Evolutionary conservation across 2,329 filamentous ascomycete species (phyloP), one percentile per base, ranked within the genome.

Genomic region (Colletotrichum eremochloae): DNA sequence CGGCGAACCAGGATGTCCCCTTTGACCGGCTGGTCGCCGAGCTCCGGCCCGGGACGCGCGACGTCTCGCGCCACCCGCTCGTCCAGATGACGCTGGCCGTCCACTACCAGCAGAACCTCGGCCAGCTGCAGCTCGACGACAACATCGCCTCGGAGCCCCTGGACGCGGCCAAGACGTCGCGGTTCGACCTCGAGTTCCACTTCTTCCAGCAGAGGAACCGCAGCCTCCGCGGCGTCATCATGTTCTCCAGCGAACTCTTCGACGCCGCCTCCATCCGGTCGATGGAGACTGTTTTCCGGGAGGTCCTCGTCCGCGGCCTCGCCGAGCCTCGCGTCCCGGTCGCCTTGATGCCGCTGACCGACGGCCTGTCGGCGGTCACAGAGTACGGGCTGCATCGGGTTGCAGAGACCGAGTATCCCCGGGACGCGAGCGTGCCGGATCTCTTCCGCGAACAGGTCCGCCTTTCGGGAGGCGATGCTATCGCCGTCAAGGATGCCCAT

Each of bases 231-330:
- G 76, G 77, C 0, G 55, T 48, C 2, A 31, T 74, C 5, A 44
- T 76, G 2, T 79, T 72, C 48, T 72, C 78, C 0, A 69, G 73
- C 3, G 77, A 79, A n/a, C 63, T 79, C 1, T 79, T 74, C 20
- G 68, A 75, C 7, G 5, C 67, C 0, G 67, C 44, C 8, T 53
- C 61, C 6, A 3, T 63, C 5, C 42, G 6, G 61, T 40, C 20
- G 31, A 38, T 24, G 24, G 24, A 24, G 24, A 24, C 24, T 7
- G 18, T 63, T 31, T 63, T 63, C 61, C 61, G 15, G 12, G 61
- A 63, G 61, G 46, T 63, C 14, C 61, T 63, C 14, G 31, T 44
- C 2, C 46, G 61, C 7, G 61, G 61, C 7, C 74, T 79, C 4
- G 55, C 64, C 1, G 18, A 68, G 9, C 72, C 75, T 0, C 12